phyloP scores from a whole-genome alignment of 2,329 filamentous ascomycete species.

The Hirsutella minnesotensis region DNA sequence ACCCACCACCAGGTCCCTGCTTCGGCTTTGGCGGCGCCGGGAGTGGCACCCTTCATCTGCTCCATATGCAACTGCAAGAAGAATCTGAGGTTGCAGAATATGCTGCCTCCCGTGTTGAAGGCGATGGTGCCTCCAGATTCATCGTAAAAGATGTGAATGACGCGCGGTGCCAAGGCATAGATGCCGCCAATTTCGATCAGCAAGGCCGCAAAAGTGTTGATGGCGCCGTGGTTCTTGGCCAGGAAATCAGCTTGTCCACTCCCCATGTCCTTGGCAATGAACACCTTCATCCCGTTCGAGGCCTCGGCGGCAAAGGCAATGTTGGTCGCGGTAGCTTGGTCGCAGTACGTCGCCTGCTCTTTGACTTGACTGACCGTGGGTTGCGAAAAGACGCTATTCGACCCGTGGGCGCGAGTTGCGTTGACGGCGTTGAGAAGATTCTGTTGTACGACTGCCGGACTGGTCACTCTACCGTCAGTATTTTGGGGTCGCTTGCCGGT shows the following conservation, averaged over 20 bases:
- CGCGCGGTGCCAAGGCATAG: slow-evolving; percentile 57
- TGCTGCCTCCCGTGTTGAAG: slow-evolving; percentile 76
- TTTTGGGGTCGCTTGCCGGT: slow-evolving; percentile 10
- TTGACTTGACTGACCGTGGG: slow-evolving; percentile 63
- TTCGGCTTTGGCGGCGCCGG: slow-evolving; percentile 44
- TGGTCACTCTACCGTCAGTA: slow-evolving; percentile 44
- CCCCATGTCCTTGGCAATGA: slow-evolving; percentile 46
- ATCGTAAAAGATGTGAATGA: slow-evolving; percentile 82
- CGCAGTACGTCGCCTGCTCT: slow-evolving; percentile 79
- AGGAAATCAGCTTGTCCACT: slow-evolving; percentile 43
- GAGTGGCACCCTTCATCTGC: slow-evolving; percentile 23
- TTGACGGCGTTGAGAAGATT: slow-evolving; percentile 70
- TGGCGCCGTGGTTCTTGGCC: slow-evolving; percentile 40
- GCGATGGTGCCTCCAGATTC: slow-evolving; percentile 70
- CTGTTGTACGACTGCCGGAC: slow-evolving; percentile 49
- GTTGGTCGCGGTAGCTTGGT: slow-evolving; percentile 62
- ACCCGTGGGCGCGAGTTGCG: slow-evolving; percentile 66
- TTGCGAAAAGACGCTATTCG: slow-evolving; percentile 58
- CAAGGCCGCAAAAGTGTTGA: slow-evolving; percentile 59
- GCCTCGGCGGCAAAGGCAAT: slow-evolving; percentile 60
- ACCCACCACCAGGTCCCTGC: slow-evolving; percentile 86
- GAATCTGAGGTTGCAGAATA: slow-evolving; percentile 91
- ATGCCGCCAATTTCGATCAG: slow-evolving; percentile 58
- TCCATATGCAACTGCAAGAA: slow-evolving; percentile 66
- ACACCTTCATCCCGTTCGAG: slow-evolving; percentile 62